phyloP scores from a whole-genome alignment of 83 land plant species.

The Picea mariana region DNA sequence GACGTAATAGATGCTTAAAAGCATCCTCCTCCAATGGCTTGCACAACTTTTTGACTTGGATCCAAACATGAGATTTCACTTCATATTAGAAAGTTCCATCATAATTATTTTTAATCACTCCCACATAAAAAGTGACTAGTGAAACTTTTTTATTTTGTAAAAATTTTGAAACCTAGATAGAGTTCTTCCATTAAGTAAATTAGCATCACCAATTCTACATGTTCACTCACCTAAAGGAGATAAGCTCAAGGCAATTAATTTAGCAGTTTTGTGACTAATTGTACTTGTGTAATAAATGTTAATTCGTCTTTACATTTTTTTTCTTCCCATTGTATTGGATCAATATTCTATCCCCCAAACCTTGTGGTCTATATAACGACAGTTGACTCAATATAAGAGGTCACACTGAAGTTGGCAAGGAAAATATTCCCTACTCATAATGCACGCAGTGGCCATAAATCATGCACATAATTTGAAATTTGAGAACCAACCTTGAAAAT shows the following conservation, averaged over 20 bases:
- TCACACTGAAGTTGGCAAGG: neutral
- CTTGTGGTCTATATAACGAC: constrained; percentile 57
- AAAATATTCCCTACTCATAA: no score
- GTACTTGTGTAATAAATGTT: constrained; percentile 76
- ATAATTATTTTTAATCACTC: no score
- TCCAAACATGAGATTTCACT: constrained; percentile 45
- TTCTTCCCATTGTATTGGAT: constrained; percentile 92
- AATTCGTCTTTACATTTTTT: constrained; percentile 87
- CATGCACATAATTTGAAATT: neutral
- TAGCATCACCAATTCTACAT: no score
- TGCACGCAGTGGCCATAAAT: neutral
- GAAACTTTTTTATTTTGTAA: no score
- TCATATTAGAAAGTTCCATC: no score
- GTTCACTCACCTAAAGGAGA: no score
- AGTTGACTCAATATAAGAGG: neutral
- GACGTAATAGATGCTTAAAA: constrained; percentile 88
- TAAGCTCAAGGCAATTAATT: no score
- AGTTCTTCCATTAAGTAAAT: no score
- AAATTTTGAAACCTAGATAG: no score
- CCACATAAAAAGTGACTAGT: no score
- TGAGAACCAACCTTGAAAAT: constrained; percentile 72
- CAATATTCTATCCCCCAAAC: constrained; percentile 91
- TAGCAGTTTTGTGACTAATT: no score
- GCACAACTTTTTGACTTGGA: constrained; percentile 37
- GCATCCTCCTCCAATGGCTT: constrained; percentile 88